Percentiles rank a stretch among this genome's conserved stretches.
These are phyloP conservation scores for Verticillium nubilum DNA, from an alignment of 2,329 filamentous ascomycete species.

Conservation along the genomic window DNA sequence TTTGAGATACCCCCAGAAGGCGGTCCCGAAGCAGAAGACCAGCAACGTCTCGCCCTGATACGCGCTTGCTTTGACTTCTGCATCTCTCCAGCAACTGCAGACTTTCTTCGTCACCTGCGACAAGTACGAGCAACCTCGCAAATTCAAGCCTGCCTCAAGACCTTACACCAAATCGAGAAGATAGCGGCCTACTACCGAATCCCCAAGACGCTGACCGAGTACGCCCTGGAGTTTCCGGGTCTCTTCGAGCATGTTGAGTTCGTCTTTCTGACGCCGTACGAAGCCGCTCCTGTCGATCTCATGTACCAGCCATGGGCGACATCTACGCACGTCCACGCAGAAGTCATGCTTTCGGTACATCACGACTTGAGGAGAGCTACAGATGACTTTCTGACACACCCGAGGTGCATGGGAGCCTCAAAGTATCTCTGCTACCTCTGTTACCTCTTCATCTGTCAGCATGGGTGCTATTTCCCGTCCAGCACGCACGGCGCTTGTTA, in stretches of 20 bases:
- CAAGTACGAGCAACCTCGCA: constrained; percentile 7
- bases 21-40: not conserved
- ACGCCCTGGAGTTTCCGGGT: constrained; percentile 3
- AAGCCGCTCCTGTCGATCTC: constrained; percentile 6
- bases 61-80: constrained; percentile 7
- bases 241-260: constrained; percentile 6
- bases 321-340: constrained; percentile 12
- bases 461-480: constrained; percentile 11
- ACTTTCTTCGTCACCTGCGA: constrained; percentile 7
- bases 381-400: not conserved
- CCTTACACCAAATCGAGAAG: constrained; percentile 11
- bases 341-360: constrained; percentile 9
- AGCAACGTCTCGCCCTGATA: constrained; percentile 4
- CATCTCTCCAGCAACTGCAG: constrained; percentile 1
- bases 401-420: constrained; percentile 11
- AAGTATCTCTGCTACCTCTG: constrained; percentile 14
- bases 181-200: constrained; percentile 12
- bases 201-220: constrained; percentile 1
- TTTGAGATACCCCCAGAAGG: constrained; percentile 3
- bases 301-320: constrained; percentile 12
- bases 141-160: constrained; percentile 12
- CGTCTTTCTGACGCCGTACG: constrained; percentile 9
- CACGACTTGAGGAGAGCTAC: constrained; percentile 7
- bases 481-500: constrained; percentile 13
- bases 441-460: constrained; percentile 11